Evolutionary conservation across 306 rosid genomes (phyloP).

Genomic region (Oemleria cerasiformis): DNA sequence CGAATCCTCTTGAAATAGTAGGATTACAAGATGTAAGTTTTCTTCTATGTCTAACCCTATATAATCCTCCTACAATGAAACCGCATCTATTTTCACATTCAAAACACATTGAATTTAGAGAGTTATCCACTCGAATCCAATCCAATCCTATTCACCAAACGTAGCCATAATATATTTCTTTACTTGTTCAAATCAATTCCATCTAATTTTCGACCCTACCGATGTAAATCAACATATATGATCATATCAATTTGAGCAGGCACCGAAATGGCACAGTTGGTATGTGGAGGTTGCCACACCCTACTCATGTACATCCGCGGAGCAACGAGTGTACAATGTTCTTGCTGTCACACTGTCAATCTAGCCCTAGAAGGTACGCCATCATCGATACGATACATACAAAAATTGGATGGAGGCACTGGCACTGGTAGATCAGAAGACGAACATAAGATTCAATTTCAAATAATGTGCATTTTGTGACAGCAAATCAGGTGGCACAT

Average conservation of each 20-base stretch:
- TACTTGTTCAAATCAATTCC: not conserved
- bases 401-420: too few relatives aligned
- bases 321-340: conserved; percentile 95
- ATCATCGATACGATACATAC: too few relatives aligned
- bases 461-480: conserved; percentile 18
- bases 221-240: too few relatives aligned
- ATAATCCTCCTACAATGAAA: too few relatives aligned
- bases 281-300: conserved; percentile 97
- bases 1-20: too few relatives aligned
- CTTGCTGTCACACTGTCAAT: conserved; percentile 97
- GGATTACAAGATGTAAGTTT: too few relatives aligned
- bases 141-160: too few relatives aligned
- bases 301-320: conserved; percentile 95
- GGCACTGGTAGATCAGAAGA: too few relatives aligned
- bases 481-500: conserved; percentile 99
- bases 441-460: conserved; percentile 16
- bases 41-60: too few relatives aligned
- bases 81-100: too few relatives aligned
- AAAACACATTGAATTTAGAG: too few relatives aligned
- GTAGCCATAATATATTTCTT: not conserved
- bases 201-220: not conserved
- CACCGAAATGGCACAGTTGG: conserved; percentile 99
- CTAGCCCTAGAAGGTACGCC: conserved; percentile 97
- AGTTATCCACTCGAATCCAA: too few relatives aligned
- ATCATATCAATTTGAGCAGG: conserved; percentile 37